Percentiles rank a stretch among this genome's conserved stretches.
Evolutionary conservation across 192 early-diverging fungal species (phyloP).

Genomic region (Entomortierella parvispora): DNA sequence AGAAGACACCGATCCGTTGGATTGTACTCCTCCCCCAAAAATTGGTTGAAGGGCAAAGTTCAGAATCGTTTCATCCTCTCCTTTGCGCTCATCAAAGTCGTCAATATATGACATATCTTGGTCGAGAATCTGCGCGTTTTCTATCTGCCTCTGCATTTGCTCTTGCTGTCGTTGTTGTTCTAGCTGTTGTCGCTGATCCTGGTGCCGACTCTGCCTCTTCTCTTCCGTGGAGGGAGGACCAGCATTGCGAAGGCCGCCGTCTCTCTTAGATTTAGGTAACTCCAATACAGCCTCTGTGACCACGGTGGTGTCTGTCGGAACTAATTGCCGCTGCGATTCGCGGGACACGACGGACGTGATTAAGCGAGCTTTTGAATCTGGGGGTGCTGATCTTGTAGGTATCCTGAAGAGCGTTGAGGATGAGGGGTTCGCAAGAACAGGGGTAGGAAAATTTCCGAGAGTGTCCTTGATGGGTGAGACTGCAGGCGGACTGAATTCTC

Average conservation of each 20-base stretch:
- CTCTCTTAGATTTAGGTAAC: no score
- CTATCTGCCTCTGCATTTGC: no score
- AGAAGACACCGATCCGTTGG: neutral
- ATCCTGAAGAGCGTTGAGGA: constrained; percentile 9
- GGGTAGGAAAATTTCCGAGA: neutral
- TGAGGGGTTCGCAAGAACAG: neutral
- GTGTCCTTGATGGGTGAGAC: constrained; percentile 28
- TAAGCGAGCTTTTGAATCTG: no score
- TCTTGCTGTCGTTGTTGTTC: neutral
- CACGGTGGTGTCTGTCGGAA: no score
- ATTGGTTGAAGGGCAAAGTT: constrained; percentile 28
- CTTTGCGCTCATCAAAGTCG: neutral
- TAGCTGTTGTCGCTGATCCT: neutral
- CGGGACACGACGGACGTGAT: no score
- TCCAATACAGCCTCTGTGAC: no score
- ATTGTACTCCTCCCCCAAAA: constrained; percentile 10
- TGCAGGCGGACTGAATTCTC: constrained; percentile 35
- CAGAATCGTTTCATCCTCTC: constrained; percentile 34
- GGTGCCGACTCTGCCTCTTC: no score
- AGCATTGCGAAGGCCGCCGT: no score
- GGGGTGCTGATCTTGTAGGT: neutral
- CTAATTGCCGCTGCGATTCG: no score
- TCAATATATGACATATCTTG: neutral
- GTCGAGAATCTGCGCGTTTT: neutral
- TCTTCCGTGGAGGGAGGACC: no score